A percentile compares a stretch with the other conserved stretches of the same genome.
These are phyloP conservation scores for Neophaeococcomyces aloes DNA, from an alignment of 2,329 filamentous ascomycete genomes.

Conservation along the genomic window DNA sequence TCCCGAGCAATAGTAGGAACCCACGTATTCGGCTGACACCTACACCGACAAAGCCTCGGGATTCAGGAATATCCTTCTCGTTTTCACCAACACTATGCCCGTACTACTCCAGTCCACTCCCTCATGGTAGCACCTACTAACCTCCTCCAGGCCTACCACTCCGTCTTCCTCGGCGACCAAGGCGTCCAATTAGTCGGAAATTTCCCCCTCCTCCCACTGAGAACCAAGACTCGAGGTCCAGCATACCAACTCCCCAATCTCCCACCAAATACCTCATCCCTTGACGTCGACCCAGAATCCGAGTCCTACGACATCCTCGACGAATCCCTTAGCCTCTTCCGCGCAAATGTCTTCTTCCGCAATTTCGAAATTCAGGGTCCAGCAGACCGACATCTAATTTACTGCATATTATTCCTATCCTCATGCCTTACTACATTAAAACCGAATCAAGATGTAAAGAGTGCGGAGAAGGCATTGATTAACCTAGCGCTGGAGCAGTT, in stretches of 20 bases:
- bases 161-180: conserved; percentile 79
- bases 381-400: conserved; percentile 87
- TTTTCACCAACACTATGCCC: too few species aligned
- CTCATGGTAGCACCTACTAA: too few species aligned
- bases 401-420: conserved; percentile 89
- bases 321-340: conserved; percentile 84
- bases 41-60: too few species aligned
- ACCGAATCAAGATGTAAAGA: conserved; percentile 55
- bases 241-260: conserved; percentile 70
- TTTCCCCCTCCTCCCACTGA: conserved; percentile 87
- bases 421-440: conserved; percentile 84
- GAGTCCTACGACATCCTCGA: conserved; percentile 95
- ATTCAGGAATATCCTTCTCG: too few species aligned
- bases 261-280: conserved; percentile 42
- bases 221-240: conserved; percentile 89
- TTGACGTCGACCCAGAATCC: conserved; percentile 62
- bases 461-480: conserved; percentile 65
- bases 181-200: conserved; percentile 62
- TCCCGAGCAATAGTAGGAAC: too few species aligned
- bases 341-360: conserved; percentile 96
- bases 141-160: conserved; percentile 74
- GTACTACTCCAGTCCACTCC: too few species aligned
- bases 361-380: conserved; percentile 99
- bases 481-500: conserved; percentile 92
- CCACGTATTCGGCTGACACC: too few species aligned